Percentiles rank a stretch among this genome's conserved stretches.
phyloP scores from a whole-genome alignment of 768 basidiomycete genomes.

The Coprinellus aureogranulatus region DNA sequence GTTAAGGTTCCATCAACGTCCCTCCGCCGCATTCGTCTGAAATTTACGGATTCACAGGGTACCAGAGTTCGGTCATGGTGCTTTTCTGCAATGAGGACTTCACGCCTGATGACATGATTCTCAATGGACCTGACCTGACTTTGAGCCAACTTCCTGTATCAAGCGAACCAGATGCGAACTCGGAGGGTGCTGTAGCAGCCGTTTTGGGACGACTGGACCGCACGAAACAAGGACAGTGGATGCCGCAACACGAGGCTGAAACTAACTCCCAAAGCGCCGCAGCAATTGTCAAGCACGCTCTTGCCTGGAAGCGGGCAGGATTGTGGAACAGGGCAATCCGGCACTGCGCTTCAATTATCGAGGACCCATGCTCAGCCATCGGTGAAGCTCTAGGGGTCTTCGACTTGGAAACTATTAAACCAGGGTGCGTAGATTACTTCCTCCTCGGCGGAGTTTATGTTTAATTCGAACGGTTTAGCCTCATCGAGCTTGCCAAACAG shows the following conservation, averaged over 20 bases:
- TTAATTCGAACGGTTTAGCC: neutral
- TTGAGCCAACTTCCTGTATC: too few relatives aligned
- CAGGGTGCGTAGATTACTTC: neutral
- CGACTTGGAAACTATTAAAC: neutral
- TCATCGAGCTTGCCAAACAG: too few relatives aligned
- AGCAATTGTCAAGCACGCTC: constrained; percentile 10
- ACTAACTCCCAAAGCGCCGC: neutral
- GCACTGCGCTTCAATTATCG: neutral
- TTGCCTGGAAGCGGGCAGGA: constrained; percentile 17
- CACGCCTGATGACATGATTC: neutral
- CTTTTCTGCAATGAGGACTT: constrained; percentile 22
- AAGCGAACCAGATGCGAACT: too few relatives aligned
- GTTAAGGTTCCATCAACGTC: too few relatives aligned
- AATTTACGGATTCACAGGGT: constrained; percentile 10
- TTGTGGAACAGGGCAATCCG: constrained; percentile 18
- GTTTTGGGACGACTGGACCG: too few relatives aligned
- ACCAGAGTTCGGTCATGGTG: constrained; percentile 27
- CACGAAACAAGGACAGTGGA: too few relatives aligned
- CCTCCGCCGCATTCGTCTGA: too few relatives aligned
- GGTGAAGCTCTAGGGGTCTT: neutral
- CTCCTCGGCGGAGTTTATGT: neutral
- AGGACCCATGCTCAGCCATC: neutral
- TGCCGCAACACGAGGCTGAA: too few relatives aligned
- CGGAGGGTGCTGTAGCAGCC: too few relatives aligned
- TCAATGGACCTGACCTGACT: too few relatives aligned